Conservation (phyloP, 139 green algal genomes). For the Coccomyxa sp. region DNA sequence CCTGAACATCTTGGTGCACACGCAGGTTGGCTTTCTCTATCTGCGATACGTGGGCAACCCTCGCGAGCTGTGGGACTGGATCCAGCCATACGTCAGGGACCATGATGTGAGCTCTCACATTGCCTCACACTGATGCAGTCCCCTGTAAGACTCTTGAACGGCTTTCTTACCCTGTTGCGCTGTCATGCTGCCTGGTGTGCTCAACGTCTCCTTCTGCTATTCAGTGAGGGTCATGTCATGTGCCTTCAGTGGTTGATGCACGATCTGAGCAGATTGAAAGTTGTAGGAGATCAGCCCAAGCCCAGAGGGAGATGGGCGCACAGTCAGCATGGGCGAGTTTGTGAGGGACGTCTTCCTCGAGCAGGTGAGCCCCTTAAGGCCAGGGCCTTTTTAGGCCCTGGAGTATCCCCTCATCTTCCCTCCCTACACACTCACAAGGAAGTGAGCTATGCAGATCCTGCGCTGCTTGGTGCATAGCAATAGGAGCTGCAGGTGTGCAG, state of each 20-base stretch:
- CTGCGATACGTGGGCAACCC: constrained; percentile 87
- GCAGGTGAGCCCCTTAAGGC: constrained; percentile 49
- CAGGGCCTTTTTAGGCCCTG: neutral
- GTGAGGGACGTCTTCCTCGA: constrained; percentile 85
- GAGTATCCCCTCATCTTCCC: too few species aligned
- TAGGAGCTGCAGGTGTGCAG: too few species aligned
- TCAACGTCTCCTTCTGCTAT: neutral
- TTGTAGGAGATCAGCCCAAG: constrained; percentile 72
- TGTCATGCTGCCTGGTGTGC: too few species aligned
- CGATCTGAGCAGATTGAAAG: neutral
- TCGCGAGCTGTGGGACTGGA: constrained; percentile 82
- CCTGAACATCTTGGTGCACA: too few species aligned
- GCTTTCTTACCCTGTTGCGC: too few species aligned
- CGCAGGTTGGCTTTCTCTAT: constrained; percentile 91
- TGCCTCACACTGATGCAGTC: neutral
- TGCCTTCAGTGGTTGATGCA: neutral
- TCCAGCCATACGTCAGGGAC: constrained; percentile 77
- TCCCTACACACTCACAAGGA: too few species aligned
- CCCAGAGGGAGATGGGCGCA: constrained; percentile 35
- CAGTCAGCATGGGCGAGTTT: constrained; percentile 81
- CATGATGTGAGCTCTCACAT: constrained; percentile 56
- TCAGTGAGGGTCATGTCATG: neutral
- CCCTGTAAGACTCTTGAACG: too few species aligned
- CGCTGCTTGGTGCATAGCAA: too few species aligned
- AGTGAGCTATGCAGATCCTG: too few species aligned